Evolutionary conservation across 139 green algal species (phyloP), one percentile per base, ranked within the genome.

Genomic region (Marvania coccoides): DNA sequence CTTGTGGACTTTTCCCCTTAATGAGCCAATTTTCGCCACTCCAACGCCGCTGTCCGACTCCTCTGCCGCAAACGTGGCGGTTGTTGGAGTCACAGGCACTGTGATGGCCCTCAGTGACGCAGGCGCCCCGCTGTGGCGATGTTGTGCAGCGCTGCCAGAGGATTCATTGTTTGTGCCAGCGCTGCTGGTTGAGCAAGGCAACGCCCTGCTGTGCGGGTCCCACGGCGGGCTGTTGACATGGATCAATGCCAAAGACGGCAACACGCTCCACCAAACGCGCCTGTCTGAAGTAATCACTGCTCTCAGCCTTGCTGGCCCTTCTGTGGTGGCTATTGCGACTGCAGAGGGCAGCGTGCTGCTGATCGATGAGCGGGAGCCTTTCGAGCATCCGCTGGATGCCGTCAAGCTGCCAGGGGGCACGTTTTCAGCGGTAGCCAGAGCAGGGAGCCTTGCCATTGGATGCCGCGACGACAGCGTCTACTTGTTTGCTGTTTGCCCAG

Each of bases 391-490:
- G 19, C 2, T 58, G 6, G 57, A 58, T 31, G 57, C 57, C 2
- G 66, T 67, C 34, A 35, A 33, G 42, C 47, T 81, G 59, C 64
- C 64, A 5, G 64, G 58, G 2, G 61, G 73, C 8, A 6, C 66
- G 31, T 82, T 80, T 65, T 74, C 71, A 1, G 42, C 42, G 24
- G 71, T 71, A 9, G 61, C 62, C 12, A 39, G 47, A 8, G 47
- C 24, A 2, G n/a, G 7, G 19, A 1, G 6, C 4, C 5, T 76
- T 3, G 34, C 38, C 24, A 26, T 75, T 14, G 72, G 76, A 8
- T 78, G 72, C 68, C 58, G 76, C 2, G 72, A 83, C 13, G 73
- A 83, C 56, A 53, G 71, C 36, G 12, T 82, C n/a, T 82, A 82
- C 63, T 80, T 67, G 63, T 31, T 82, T n/a, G n/a, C n/a, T n/a